Base-by-base conservation (phyloP, 2,329 filamentous ascomycete species). In the Botrytis hyacinthi region DNA sequence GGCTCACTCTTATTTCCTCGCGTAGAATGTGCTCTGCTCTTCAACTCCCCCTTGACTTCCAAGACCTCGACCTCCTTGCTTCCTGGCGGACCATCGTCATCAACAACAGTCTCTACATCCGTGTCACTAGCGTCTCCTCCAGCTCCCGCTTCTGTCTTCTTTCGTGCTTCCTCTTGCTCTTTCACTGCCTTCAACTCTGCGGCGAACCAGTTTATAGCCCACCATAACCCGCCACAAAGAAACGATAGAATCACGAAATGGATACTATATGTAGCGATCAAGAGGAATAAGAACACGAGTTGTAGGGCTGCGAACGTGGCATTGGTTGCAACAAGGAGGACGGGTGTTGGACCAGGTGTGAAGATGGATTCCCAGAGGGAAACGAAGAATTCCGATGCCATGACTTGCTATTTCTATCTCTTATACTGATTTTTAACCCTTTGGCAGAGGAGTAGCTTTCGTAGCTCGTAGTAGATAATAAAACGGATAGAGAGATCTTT, bases 121-220 rank as follows among this genome's bases (percentile, higher is more conserved):
- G 82, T 78, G 82, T 83, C 78, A 79, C 81, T 78, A 82, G 83
- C 80, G 37, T 79, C 77, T n/a, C 74, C 76, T 54, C 73, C 73
- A 74, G 76, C 51, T 71, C 79, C 70, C 73, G 78, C 70, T 70
- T 76, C 67, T 72, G 75, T 68, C 65, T 74, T 76, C 73, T 84
- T 80, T 35, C 83, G 54, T 48, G 35, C 46, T 42, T 73, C 67
- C 46, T 73, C 72, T 32, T 71, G 57, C 59, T 71, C 82, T 80
- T 88, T 86, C 74, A 84, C 84, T 68, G 81, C 80, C 75, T 83
- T 84, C 67, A 90, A 81, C 84, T 90, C 95, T 63, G 84, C 84
- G 72, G 93, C 94, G 81, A 99, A 98, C 96, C 96, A 99, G 87
- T 98, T 98, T 84, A 98, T 95, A 73, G 92, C 90, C 85, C 89